A percentile compares a stretch with the other conserved stretches of the same genome.
phyloP scores from a whole-genome alignment of 768 basidiomycete genomes.

The Tephrocybe sp. region DNA sequence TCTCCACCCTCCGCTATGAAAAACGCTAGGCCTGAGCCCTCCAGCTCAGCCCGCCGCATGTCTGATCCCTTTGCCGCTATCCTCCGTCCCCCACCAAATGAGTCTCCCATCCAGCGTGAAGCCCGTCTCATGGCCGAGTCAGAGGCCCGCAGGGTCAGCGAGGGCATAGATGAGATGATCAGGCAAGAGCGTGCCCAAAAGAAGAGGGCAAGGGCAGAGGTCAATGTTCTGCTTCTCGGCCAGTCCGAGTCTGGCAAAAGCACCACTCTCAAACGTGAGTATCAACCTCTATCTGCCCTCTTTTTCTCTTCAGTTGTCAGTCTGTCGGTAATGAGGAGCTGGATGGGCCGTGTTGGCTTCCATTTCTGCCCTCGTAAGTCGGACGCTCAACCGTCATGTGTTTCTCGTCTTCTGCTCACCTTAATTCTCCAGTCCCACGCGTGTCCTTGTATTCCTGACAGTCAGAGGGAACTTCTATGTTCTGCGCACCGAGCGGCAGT shows the following conservation, averaged over 20 bases:
- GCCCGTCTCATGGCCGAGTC: conserved; percentile 62
- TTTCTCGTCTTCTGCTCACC: conserved; percentile 14
- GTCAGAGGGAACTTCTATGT: background rate
- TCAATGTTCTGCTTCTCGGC: conserved; percentile 79
- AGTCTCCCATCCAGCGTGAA: conserved; percentile 68
- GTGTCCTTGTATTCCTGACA: conserved; percentile 4
- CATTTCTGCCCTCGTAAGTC: conserved; percentile 14
- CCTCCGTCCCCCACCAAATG: conserved; percentile 70
- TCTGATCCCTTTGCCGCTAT: conserved; percentile 74
- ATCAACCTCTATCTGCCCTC: conserved; percentile 9
- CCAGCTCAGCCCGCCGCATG: conserved; percentile 30
- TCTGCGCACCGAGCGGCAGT: background rate
- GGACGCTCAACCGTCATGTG: conserved; percentile 7
- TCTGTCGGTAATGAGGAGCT: background rate
- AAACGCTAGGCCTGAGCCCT: conserved; percentile 33
- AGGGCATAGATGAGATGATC: conserved; percentile 80
- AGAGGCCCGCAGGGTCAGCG: conserved; percentile 73
- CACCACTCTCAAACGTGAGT: conserved; percentile 87
- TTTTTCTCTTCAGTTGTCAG: conserved; percentile 9
- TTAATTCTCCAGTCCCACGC: conserved; percentile 14
- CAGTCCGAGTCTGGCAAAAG: conserved; percentile 92
- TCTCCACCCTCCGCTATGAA: conserved; percentile 34
- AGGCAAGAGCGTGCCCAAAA: conserved; percentile 60
- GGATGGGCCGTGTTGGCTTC: background rate
- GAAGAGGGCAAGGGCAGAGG: conserved; percentile 59